These are phyloP conservation scores for Ciborinia camelliae DNA, from an alignment of 2,329 filamentous ascomycete species.

Conservation along the genomic window DNA sequence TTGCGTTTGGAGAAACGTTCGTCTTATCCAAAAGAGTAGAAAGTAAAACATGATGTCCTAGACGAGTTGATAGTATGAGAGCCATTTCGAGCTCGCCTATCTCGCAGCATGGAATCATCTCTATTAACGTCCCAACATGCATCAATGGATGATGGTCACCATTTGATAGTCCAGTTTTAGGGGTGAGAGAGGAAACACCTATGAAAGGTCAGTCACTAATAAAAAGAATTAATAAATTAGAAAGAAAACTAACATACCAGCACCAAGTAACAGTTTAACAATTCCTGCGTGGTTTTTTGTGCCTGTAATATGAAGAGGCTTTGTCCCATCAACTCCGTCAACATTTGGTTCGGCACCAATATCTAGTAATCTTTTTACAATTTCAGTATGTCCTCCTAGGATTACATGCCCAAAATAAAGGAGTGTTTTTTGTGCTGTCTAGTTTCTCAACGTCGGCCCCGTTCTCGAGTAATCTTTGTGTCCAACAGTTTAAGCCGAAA, in stretches of 20 bases:
- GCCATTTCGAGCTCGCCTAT: background rate
- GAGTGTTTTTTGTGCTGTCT: conserved; percentile 19
- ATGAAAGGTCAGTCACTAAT: background rate
- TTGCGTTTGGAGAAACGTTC: conserved; percentile 3
- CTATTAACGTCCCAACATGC: conserved; percentile 26
- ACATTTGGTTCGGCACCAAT: conserved; percentile 31
- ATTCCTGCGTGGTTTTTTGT: conserved; percentile 34
- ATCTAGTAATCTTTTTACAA: conserved; percentile 22
- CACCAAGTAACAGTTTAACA: conserved; percentile 37
- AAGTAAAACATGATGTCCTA: background rate
- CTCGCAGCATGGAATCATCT: conserved; percentile 17
- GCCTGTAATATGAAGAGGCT: conserved; percentile 41
- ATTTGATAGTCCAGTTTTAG: conserved; percentile 24
- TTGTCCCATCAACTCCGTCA: conserved; percentile 31
- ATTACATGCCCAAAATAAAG: conserved; percentile 32
- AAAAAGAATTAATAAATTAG: background rate
- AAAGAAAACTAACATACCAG: conserved; percentile 30
- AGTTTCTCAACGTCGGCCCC: conserved; percentile 13
- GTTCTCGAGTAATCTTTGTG: conserved; percentile 17
- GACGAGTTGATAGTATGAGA: background rate
- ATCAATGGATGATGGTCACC: conserved; percentile 35
- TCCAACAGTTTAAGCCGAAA: conserved; percentile 21
- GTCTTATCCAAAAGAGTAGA: background rate
- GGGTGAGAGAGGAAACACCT: conserved; percentile 36
- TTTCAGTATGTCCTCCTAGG: conserved; percentile 22